These are phyloP conservation scores for Candida verbasci DNA, from an alignment of 805 yeast genomes.

Conservation along the genomic window DNA sequence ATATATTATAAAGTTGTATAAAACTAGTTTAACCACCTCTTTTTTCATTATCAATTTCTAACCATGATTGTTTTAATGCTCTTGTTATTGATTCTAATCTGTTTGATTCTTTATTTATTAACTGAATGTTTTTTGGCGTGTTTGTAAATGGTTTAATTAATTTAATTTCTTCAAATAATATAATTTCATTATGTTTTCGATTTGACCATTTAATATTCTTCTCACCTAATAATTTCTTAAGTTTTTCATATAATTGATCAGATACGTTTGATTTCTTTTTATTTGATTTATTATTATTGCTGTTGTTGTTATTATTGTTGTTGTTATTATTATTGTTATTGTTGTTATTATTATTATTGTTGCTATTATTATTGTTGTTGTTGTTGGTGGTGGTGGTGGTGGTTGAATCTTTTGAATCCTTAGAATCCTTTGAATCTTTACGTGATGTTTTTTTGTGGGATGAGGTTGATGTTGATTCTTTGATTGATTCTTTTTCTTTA, in stretches of 20 bases:
- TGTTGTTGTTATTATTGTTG: background rate
- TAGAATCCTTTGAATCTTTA: background rate
- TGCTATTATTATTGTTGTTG: background rate
- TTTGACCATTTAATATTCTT: slow-evolving; percentile 26
- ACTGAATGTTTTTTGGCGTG: slow-evolving; percentile 20
- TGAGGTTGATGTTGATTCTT: slow-evolving; percentile 6
- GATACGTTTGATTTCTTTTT: slow-evolving; percentile 8
- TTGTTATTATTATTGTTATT: background rate
- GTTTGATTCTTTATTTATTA: slow-evolving; percentile 15
- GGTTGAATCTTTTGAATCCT: no score
- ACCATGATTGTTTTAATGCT: slow-evolving; percentile 25
- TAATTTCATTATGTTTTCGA: slow-evolving; percentile 25
- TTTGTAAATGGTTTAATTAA: slow-evolving; percentile 36
- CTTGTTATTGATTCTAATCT: slow-evolving; percentile 18
- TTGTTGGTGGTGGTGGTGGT: no score
- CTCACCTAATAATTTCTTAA: slow-evolving; percentile 16
- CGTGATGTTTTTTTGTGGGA: slow-evolving; percentile 1
- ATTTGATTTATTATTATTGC: background rate
- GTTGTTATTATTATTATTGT: background rate
- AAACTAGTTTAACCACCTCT: slow-evolving; percentile 20
- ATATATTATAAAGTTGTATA: slow-evolving; percentile 28
- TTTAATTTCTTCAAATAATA: slow-evolving; percentile 32
- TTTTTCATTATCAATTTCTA: slow-evolving; percentile 19
- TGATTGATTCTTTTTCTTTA: background rate
- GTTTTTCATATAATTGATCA: slow-evolving; percentile 15